Percentiles rank a stretch among this genome's conserved stretches.
These are phyloP conservation scores for Ostreobium quekettii DNA, from an alignment of 139 green algal species.

Conservation along the genomic window DNA sequence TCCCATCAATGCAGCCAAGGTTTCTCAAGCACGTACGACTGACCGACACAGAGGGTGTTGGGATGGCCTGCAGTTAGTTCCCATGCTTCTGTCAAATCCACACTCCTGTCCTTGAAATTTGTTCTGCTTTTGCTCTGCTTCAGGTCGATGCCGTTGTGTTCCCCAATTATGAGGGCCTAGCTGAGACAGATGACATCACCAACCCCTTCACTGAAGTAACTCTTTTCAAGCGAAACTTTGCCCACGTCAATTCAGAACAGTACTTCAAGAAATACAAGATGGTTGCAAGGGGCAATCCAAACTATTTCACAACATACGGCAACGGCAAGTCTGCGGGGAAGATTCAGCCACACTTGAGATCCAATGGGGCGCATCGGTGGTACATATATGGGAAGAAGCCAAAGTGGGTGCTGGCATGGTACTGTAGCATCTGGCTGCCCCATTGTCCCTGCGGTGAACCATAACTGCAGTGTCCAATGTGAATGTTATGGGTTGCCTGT, in stretches of 20 bases:
- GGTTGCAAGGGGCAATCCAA: constrained; percentile 63
- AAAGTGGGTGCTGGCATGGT: constrained; percentile 21
- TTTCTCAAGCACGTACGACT: no score
- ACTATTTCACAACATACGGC: constrained; percentile 77
- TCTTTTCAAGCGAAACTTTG: constrained; percentile 74
- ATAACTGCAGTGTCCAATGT: no score
- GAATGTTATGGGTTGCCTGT: no score
- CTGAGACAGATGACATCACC: constrained; percentile 45
- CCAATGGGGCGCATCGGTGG: constrained; percentile 74
- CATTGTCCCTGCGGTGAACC: no score
- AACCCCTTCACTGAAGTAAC: constrained; percentile 69
- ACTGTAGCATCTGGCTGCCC: no score
- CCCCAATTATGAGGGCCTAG: constrained; percentile 69
- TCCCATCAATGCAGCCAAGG: no score
- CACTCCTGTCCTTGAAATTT: no score
- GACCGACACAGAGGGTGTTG: no score
- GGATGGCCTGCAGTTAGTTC: no score
- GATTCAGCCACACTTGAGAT: constrained; percentile 45
- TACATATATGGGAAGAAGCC: constrained; percentile 52
- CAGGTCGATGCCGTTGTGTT: constrained; percentile 71
- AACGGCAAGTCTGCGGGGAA: constrained; percentile 67
- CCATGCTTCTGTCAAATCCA: no score
- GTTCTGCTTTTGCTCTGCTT: no score
- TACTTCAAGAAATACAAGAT: constrained; percentile 61
- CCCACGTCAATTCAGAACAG: constrained; percentile 54